Base-by-base conservation (phyloP, 1,139 yeast genomes). In the Geotrichum macrosporum region DNA sequence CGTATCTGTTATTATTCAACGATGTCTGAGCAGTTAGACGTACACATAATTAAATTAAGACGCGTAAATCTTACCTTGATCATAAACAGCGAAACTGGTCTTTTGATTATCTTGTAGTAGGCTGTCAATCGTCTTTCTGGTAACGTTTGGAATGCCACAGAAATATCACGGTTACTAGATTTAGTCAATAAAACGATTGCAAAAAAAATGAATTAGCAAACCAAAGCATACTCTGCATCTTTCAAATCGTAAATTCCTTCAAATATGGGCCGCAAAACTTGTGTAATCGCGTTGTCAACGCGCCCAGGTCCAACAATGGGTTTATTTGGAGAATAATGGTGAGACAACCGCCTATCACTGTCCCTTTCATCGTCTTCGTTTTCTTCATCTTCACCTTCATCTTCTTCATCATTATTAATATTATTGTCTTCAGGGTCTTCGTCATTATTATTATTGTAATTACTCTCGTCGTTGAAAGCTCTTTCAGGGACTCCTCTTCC, bases 1-100 rank as follows among this genome's bases (percentile, higher is more conserved):
- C 63, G 66, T 87, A 88, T 53, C 72, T 72, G 46, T 64, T 60
- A 46, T 73, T 72, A 54, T 76, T 77, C 41, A 80, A 72, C 73
- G 46, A 75, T 66, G 60, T 57, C 41, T 43, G 31, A 3, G 30
- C n/a, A 35, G 37, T 35, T 35, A 41, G 35, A 24, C 10, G 6
- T 24, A 10, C n/a, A n/a, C n/a, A n/a, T n/a, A n/a, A n/a, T n/a
- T 24, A 24, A 24, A 6, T 6, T 6, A 24, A 24, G 27, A 10
- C 10, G 27, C 6, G 10, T 24, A 24, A 29, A 9, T 19, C 42
- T 30, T 32, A 44, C 47, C 47, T 66, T 65, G 42, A 75, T 68
- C 59, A 70, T 66, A 34, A 68, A 63, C 46, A 76, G 65, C 13
- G 78, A 73, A 65, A 72, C 65, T 8, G 80, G 80, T 27, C 67